A percentile compares a stretch with the other conserved stretches of the same genome.
These are phyloP conservation scores for Pochonia chlamydosporia DNA, from an alignment of 2,329 filamentous ascomycete species.

Conservation along the genomic window DNA sequence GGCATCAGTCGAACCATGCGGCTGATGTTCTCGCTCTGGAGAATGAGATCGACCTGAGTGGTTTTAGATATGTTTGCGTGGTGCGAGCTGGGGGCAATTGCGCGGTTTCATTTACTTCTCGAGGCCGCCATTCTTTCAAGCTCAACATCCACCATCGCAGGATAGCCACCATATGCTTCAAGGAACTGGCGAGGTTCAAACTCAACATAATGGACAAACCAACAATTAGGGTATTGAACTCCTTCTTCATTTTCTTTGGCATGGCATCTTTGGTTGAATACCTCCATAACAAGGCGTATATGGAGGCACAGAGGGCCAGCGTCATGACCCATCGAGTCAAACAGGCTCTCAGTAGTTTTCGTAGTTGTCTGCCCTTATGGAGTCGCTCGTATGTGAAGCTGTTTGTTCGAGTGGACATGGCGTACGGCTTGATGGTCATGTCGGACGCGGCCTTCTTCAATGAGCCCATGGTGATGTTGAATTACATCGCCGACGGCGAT, in stretches of 20 bases:
- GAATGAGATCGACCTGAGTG: slow-evolving; percentile 14
- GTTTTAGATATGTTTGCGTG: background rate
- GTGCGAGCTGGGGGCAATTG: background rate
- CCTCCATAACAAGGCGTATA: slow-evolving; percentile 21
- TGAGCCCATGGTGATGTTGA: background rate
- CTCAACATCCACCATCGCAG: slow-evolving; percentile 41
- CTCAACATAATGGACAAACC: slow-evolving; percentile 36
- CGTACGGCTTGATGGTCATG: background rate
- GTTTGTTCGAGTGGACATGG: background rate
- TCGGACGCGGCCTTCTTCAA: background rate
- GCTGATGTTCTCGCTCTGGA: slow-evolving; percentile 20
- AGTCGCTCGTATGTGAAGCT: slow-evolving; percentile 18
- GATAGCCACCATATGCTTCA: slow-evolving; percentile 37
- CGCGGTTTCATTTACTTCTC: slow-evolving; percentile 27
- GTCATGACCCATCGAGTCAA: slow-evolving; percentile 23
- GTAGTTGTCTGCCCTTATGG: slow-evolving; percentile 14
- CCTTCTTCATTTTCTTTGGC: slow-evolving; percentile 27
- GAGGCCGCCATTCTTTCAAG: slow-evolving; percentile 26
- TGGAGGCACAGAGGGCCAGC: slow-evolving; percentile 18
- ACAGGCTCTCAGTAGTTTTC: slow-evolving; percentile 12
- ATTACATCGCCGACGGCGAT: background rate
- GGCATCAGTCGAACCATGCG: slow-evolving; percentile 14
- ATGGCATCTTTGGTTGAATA: slow-evolving; percentile 24
- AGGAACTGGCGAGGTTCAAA: slow-evolving; percentile 34
- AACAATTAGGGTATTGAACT: slow-evolving; percentile 39